phyloP scores from a whole-genome alignment of 1,284 basidiomycete genomes.

The Schizophyllum amplum region DNA sequence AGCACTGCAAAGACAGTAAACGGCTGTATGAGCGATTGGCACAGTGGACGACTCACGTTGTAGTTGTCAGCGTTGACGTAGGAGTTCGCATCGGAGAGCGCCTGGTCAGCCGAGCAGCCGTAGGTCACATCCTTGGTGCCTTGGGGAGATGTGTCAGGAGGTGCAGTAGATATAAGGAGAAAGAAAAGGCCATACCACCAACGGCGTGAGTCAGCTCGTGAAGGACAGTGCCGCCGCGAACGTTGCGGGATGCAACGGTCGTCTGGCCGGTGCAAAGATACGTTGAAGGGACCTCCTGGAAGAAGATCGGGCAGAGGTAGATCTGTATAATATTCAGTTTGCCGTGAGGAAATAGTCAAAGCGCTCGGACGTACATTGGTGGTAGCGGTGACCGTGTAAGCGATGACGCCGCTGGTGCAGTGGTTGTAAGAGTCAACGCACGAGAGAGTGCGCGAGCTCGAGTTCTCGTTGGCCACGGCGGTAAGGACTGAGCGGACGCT shows the following conservation, averaged over 20 bases:
- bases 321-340: slow-evolving; percentile 11
- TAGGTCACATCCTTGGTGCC: slow-evolving; percentile 29
- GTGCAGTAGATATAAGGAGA: no score
- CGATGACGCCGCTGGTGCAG: slow-evolving; percentile 28
- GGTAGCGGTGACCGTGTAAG: slow-evolving; percentile 29
- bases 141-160: no score
- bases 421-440: slow-evolving; percentile 24
- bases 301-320: slow-evolving; percentile 34
- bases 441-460: slow-evolving; percentile 18
- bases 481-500: slow-evolving; percentile 21
- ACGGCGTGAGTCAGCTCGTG: slow-evolving; percentile 19
- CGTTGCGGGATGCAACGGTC: slow-evolving; percentile 28
- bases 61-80: slow-evolving; percentile 30
- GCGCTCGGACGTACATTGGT: slow-evolving; percentile 30
- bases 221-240: slow-evolving; percentile 31
- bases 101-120: slow-evolving; percentile 28
- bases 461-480: slow-evolving; percentile 14
- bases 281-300: slow-evolving; percentile 25
- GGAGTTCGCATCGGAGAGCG: slow-evolving; percentile 22
- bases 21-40: not conserved
- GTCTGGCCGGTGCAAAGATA: slow-evolving; percentile 26
- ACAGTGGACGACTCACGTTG: slow-evolving; percentile 14
- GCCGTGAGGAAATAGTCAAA: no score
- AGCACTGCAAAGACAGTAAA: slow-evolving; percentile 18
- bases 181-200: no score